phyloP scores from a whole-genome alignment of 148 eudicot genomes.

The Arbutus unedo region DNA sequence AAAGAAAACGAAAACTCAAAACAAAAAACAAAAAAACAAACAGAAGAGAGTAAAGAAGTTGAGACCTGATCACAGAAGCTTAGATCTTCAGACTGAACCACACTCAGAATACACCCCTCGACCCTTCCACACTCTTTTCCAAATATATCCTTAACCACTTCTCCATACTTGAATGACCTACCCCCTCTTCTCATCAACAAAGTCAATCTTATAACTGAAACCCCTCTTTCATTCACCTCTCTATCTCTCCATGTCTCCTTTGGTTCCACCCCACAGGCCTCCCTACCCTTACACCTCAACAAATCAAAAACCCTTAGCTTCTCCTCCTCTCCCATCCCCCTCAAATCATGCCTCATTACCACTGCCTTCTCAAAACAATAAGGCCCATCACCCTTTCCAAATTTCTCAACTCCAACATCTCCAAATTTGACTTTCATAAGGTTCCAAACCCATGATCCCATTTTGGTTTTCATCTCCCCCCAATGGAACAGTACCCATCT shows the following conservation, averaged over 20 bases:
- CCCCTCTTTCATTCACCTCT: constrained; percentile 25
- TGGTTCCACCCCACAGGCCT: constrained; percentile 26
- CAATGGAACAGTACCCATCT: constrained; percentile 45
- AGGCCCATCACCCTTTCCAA: constrained; percentile 20
- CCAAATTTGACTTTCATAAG: constrained; percentile 17
- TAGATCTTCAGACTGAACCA: constrained; percentile 38
- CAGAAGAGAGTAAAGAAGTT: not conserved
- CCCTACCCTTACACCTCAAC: constrained; percentile 44
- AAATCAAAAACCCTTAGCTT: constrained; percentile 27
- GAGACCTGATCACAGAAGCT: constrained; percentile 47
- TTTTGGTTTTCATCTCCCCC: constrained; percentile 34
- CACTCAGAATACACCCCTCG: constrained; percentile 37
- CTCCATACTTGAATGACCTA: constrained; percentile 32
- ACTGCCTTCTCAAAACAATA: constrained; percentile 43
- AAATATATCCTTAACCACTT: constrained; percentile 30
- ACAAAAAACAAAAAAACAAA: too few species aligned
- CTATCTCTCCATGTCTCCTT: constrained; percentile 18
- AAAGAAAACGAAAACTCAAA: too few species aligned
- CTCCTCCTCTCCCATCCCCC: constrained; percentile 28
- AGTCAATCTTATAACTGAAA: constrained; percentile 36
- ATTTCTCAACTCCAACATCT: constrained; percentile 20
- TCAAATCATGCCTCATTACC: constrained; percentile 48
- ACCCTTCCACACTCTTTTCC: constrained; percentile 29
- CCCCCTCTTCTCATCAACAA: constrained; percentile 47
- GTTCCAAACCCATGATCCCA: constrained; percentile 36